phyloP scores from a whole-genome alignment of 768 basidiomycete species.

The Jaapia argillacea region DNA sequence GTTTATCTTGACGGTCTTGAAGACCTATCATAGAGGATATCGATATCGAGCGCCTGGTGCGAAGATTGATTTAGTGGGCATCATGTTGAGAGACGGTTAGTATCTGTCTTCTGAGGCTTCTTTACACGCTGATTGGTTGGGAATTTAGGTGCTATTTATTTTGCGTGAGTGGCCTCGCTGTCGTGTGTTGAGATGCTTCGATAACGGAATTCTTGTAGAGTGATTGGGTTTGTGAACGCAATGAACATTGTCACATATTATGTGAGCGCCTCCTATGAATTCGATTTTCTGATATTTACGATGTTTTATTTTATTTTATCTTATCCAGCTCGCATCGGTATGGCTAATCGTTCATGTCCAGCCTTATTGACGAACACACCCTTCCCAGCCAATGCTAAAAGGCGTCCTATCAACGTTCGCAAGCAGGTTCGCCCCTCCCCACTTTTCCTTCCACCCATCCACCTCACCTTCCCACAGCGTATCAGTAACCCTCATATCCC shows the following conservation, averaged over 20 bases:
- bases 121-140: not conserved
- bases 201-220: not conserved
- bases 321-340: too few species aligned
- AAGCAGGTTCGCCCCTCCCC: conserved; percentile 28
- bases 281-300: too few species aligned
- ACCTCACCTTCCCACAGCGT: conserved; percentile 20
- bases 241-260: too few species aligned
- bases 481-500: conserved; percentile 42
- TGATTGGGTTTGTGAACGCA: too few species aligned
- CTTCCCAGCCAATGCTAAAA: too few species aligned
- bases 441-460: not conserved
- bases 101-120: conserved; percentile 1
- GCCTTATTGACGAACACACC: too few species aligned
- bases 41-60: conserved; percentile 14
- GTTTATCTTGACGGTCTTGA: conserved; percentile 36
- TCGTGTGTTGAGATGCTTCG: conserved; percentile 9
- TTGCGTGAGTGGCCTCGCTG: conserved; percentile 28
- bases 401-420: conserved; percentile 42
- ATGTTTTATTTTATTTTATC: too few species aligned
- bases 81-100: conserved; percentile 42
- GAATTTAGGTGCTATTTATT: conserved; percentile 40
- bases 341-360: too few species aligned
- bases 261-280: too few species aligned
- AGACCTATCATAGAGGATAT: conserved; percentile 27
- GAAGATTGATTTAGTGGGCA: conserved; percentile 21